Evolutionary conservation across 2,329 filamentous ascomycete species (phyloP), one percentile per base, ranked within the genome.

Genomic region (Penicillium brasilianum): DNA sequence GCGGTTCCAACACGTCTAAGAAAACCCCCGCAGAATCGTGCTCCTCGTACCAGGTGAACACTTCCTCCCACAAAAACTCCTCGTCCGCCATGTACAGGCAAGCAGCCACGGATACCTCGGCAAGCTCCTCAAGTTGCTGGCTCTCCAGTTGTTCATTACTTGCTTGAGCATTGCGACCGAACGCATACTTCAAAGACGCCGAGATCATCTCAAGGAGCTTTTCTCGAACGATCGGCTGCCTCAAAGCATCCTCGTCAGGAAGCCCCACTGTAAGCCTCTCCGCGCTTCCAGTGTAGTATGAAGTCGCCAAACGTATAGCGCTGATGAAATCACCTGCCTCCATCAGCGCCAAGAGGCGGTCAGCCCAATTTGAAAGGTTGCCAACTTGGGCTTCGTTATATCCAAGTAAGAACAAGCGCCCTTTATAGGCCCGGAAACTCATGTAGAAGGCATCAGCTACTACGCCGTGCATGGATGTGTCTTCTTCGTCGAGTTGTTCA

Each of bases 391-490:
- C 82, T 72, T 98, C 94, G 72, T 94, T 95, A 79, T 94, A 93
- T n/a, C 95, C 93, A 9, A 99, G 83, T 4, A 98, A 80, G 72
- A 99, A 99, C 37, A 97, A 83, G 32, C 94, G 87, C 5, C 95
- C 93, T 76, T 98, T 99, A 79, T 98, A 99, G 3, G 92, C 86
- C 71, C 91, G 92, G 78, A 98, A 94, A 76, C 94, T 97, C 92
- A 98, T 98, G 74, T 94, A 94, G 70, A 97, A 99, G 0, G 93
- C 95, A 81, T 99, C 95, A 8, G 94, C 94, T 51, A 98, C 92
- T 9, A 98, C 93, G 2, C 94, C 94, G 77, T 98, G 95, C 88
- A 98, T 90, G 0, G 92, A 91, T 0, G 87, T 83, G 69, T 97
- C 93, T 60, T 93, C 88, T 67, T 96, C 93, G 65, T 97, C 90